Conservation (phyloP, 2,329 filamentous ascomycete genomes). For the Ophiosphaerella herpotricha region DNA sequence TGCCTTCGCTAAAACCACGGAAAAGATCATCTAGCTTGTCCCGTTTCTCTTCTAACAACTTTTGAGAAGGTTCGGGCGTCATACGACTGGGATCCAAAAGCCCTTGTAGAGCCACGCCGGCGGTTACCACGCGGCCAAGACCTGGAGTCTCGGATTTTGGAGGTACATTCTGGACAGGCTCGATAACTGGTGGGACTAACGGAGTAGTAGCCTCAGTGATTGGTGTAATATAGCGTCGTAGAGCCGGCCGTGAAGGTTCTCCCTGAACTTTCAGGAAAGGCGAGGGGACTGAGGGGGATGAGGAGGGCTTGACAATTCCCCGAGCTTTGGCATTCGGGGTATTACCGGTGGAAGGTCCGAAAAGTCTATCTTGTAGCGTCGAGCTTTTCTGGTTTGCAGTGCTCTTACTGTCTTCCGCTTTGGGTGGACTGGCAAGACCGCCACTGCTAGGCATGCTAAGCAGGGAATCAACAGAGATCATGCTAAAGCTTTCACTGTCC, state of each 20-base stretch:
- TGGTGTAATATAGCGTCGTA: slow-evolving; percentile 35
- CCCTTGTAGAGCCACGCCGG: slow-evolving; percentile 46
- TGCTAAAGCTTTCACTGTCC: slow-evolving; percentile 57
- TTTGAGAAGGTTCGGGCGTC: slow-evolving; percentile 33
- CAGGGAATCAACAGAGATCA: slow-evolving; percentile 56
- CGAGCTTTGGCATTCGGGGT: not conserved
- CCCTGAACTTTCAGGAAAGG: slow-evolving; percentile 5
- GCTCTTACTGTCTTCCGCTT: slow-evolving; percentile 9
- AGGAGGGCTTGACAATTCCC: slow-evolving; percentile 7
- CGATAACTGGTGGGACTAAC: slow-evolving; percentile 37
- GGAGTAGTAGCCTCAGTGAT: slow-evolving; percentile 31
- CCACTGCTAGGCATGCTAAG: slow-evolving; percentile 46
- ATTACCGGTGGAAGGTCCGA: slow-evolving; percentile 8
- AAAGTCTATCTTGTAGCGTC: slow-evolving; percentile 16
- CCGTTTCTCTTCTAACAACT: slow-evolving; percentile 25
- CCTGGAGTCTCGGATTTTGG: slow-evolving; percentile 36
- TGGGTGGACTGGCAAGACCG: slow-evolving; percentile 32
- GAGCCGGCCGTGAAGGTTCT: slow-evolving; percentile 17
- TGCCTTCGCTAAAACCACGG: slow-evolving; percentile 46
- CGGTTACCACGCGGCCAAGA: slow-evolving; percentile 43
- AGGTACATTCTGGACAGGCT: slow-evolving; percentile 18
- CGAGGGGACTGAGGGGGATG: slow-evolving; percentile 6
- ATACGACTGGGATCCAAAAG: slow-evolving; percentile 36
- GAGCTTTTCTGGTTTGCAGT: slow-evolving; percentile 11
- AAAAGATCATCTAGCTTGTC: slow-evolving; percentile 44